Evolutionary conservation across 305 asterid genomes (phyloP), one percentile per base, ranked within the genome.

Genomic region (Fraxinus baroniana): DNA sequence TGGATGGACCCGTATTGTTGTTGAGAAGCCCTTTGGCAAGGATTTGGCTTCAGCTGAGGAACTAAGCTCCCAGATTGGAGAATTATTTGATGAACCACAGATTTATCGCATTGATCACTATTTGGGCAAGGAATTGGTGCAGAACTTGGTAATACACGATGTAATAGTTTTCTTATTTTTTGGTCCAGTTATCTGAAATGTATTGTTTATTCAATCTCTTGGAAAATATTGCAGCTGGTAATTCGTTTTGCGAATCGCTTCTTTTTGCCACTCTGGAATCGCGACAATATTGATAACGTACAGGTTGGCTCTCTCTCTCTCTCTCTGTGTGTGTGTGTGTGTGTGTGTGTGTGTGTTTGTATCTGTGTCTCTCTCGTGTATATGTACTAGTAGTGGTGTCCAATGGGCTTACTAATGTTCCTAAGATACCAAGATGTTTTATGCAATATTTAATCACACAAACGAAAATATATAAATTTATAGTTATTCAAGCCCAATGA

Each of bases 1-100:
- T 79, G 99, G 99, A 81, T 96, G 99, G 99, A 96, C 98, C n/a
- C 97, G 99, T 37, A 86, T 94, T 74, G 97, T 96, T 76, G 97
- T 96, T 79, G 99, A 96, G 95, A 96, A 96, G 89, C 99, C 99
- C 73, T 96, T 96, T 77, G 99, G 99, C 80, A 94, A 81, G 91
- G 99, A 96, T 89, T 91, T 96, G 90, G 97, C 88, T 81, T 93
- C 99, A 49, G 92, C 99, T 60, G 99, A 96, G 87, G 87, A 94
- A 86, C 92, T 96, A 86, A 92, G 97, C 91, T 89, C 97, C 78
- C 99, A 96, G 86, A 96, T 96, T 52, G 99, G 99, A 85, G 93
- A 84, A 86, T 85, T 96, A 79, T 96, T 96, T 79, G 98, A 93
- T 22, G 99, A 96, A 85, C 90, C 92, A 78, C 97, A 96, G 83